phyloP scores from a whole-genome alignment of 768 basidiomycete species.

The Auricularia heimuer region DNA sequence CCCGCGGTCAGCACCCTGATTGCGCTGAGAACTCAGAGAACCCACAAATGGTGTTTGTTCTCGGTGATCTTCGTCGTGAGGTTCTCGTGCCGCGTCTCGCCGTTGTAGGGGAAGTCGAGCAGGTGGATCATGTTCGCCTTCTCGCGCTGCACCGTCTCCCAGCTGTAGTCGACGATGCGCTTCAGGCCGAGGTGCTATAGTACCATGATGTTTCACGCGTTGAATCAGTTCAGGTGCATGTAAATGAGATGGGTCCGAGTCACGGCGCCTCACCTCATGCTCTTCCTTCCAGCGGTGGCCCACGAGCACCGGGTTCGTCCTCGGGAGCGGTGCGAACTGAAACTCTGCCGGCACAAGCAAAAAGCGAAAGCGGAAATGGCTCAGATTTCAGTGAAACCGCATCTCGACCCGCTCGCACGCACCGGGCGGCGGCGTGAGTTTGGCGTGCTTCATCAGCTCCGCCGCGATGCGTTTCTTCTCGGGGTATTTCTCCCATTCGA shows the following conservation, averaged over 20 bases:
- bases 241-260: too few relatives aligned
- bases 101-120: slow-evolving; percentile 48
- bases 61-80: slow-evolving; percentile 37
- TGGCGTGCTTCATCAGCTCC: slow-evolving; percentile 29
- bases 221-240: too few relatives aligned
- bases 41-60: slow-evolving; percentile 42
- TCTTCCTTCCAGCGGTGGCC: slow-evolving; percentile 46
- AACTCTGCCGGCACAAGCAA: slow-evolving; percentile 26
- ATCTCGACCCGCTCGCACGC: slow-evolving; percentile 2
- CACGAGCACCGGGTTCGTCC: slow-evolving; percentile 40
- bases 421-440: slow-evolving; percentile 35
- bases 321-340: slow-evolving; percentile 37
- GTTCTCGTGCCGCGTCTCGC: slow-evolving; percentile 38
- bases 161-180: slow-evolving; percentile 39
- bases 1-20: background rate
- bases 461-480: slow-evolving; percentile 33
- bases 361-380: too few relatives aligned
- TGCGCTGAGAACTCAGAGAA: background rate
- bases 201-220: background rate
- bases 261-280: slow-evolving; percentile 21
- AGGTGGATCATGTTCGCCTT: slow-evolving; percentile 34
- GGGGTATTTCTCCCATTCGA: slow-evolving; percentile 41
- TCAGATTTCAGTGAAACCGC: background rate
- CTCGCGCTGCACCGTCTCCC: slow-evolving; percentile 32
- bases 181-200: slow-evolving; percentile 31